Evolutionary conservation across 371 early-diverging fungal species (phyloP).

Genomic region (Mucor sp.): DNA sequence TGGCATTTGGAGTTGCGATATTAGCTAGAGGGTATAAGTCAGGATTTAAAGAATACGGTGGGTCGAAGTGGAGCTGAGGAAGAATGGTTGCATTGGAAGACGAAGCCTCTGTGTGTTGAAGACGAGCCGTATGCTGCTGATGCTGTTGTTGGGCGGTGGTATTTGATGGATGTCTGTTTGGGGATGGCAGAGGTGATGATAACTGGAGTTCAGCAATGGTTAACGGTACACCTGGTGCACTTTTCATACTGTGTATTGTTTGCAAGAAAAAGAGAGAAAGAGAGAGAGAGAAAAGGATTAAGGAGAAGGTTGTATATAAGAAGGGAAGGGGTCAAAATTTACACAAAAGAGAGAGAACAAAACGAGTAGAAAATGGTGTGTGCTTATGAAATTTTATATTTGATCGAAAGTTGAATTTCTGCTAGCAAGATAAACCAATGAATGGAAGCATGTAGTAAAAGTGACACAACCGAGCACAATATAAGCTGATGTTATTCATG

Average conservation of each 20-base stretch:
- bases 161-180: constrained; percentile 16
- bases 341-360: background rate
- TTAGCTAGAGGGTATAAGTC: constrained; percentile 28
- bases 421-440: background rate
- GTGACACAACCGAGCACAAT: background rate
- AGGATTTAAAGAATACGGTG: constrained; percentile 11
- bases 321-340: background rate
- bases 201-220: constrained; percentile 27
- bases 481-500: background rate
- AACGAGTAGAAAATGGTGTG: background rate
- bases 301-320: background rate
- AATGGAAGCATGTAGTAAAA: background rate
- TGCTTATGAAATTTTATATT: background rate
- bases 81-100: constrained; percentile 3
- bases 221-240: constrained; percentile 19
- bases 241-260: constrained; percentile 15
- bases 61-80: constrained; percentile 17
- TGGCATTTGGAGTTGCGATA: constrained; percentile 11
- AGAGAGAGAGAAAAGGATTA: background rate
- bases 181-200: constrained; percentile 30
- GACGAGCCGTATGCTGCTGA: constrained; percentile 5
- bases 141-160: background rate
- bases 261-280: background rate
- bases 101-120: constrained; percentile 6
- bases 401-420: constrained; percentile 3